Base-by-base conservation (phyloP, 768 basidiomycete species). In the Mrakia hoshinonis region DNA sequence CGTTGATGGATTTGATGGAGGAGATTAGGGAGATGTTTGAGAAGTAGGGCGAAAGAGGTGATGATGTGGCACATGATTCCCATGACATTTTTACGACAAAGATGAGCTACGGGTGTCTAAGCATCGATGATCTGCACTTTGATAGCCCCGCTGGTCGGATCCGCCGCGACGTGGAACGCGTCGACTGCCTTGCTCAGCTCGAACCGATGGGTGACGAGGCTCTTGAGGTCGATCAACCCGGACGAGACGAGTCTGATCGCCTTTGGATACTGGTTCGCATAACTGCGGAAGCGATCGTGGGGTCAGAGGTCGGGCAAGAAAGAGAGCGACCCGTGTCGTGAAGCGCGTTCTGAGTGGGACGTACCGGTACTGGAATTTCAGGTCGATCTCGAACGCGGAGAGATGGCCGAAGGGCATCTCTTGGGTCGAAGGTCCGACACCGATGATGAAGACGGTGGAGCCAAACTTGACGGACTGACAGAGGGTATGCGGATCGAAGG, bases 121-220 rank as follows among this genome's bases (percentile, higher is more conserved):
- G 15, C 43, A 43, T 43, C 43, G 7, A 43, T 15, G 15, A 43
- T 43, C 15, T 43, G 43, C 43, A 43, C 43, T 24, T 81, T 81
- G 77, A 81, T 80, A 51, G 79, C 77, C 2, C 80, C 80, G 63
- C 75, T 75, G 9, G 69, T 73, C 3, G 78, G 79, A 70, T 81
- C 80, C 4, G 78, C 77, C 2, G 80, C 80, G 6, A 77, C 74
- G 55, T 81, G 76, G 79, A 82, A 81, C 12, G 81, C 81, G 39
- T 80, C 76, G 46, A 79, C 75, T 12, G 81, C 81, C 20, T 79
- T 62, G 52, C 77, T 76, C 26, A 82, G 76, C 51, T 76, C 60
- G 78, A 80, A 82, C 20, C 80, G 79, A 69, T 82, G 81, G 0
- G 81, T 82, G 36, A 82, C 81, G n/a, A 82, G 74, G 29, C 80